Base-by-base conservation (phyloP, 192 early-diverging fungal genomes). In the Coemansia sp. region DNA sequence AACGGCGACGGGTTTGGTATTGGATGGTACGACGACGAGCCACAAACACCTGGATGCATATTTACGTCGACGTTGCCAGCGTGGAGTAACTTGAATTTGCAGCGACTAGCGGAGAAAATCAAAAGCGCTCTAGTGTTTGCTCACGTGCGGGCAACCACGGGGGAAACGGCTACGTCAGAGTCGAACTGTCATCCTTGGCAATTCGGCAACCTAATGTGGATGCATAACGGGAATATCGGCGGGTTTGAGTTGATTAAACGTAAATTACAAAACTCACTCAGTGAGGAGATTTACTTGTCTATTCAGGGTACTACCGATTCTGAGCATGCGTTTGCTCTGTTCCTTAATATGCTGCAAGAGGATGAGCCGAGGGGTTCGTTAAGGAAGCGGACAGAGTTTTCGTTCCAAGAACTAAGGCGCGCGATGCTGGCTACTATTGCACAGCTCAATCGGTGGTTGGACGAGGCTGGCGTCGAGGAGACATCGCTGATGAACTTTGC, bases 1-100 rank as follows among this genome's bases (percentile, higher is more conserved):
- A 93, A 93, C 79, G 91, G 91, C 58, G 92, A 93, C 73, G 92
- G 92, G 26, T 92, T 93, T 76, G 92, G 92, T 37, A 88, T 93
- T 49, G 92, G 89, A 55, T 87, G 80, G 82, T 86, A 85, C 84
- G 90, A 91, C 75, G 89, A 93, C 68, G 86, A 91, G 69, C 86
- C 81, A 43, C 75, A 87, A 61, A 70, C 86, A 6, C 71, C 70
- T 19, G 87, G 85, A 14, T 93, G 92, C 77, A 91, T 93, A 59
- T 93, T 93, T 68, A 92, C 92, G 7, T 92, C 91, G 8, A 90
- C 91, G 4, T 88, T 90, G 32, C 92, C 92, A 13, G 92, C 92
- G 6, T 93, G 92, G 92, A 90, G 90, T 79, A 93, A 93, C 74
- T 68, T 83, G 64, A 93, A 93, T 47, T 74, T 93, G 44, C 84